phyloP scores from a whole-genome alignment of 768 basidiomycete genomes.

The Grammothele lineata region DNA sequence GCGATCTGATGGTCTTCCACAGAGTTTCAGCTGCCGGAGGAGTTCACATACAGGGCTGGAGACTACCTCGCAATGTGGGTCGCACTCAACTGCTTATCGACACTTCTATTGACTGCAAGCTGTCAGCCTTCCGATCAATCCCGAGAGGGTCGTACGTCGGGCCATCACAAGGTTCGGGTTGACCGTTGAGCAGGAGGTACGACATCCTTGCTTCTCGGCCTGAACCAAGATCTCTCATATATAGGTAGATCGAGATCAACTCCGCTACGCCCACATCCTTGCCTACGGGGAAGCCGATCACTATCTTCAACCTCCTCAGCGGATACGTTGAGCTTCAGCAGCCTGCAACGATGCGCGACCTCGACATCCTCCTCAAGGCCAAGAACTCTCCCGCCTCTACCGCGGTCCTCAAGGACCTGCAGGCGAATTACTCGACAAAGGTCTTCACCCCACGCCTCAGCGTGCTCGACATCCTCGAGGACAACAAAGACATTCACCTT shows the following conservation, averaged over 20 bases:
- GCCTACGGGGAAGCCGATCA: constrained; percentile 35
- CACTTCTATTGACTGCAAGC: not conserved
- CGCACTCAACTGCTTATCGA: too few species aligned
- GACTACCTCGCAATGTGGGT: constrained; percentile 45
- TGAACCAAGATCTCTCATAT: too few species aligned
- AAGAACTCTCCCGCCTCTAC: constrained; percentile 24
- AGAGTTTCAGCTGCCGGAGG: constrained; percentile 40
- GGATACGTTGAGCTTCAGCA: constrained; percentile 47
- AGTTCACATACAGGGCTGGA: constrained; percentile 35
- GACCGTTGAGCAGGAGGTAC: constrained; percentile 22
- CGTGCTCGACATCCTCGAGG: constrained; percentile 40
- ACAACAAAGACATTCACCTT: constrained; percentile 31
- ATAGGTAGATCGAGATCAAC: constrained; percentile 35
- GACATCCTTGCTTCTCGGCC: too few species aligned
- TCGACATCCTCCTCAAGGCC: constrained; percentile 29
- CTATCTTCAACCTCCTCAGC: constrained; percentile 32
- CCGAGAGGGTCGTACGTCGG: constrained; percentile 32
- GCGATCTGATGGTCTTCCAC: not conserved
- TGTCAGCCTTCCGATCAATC: constrained; percentile 35
- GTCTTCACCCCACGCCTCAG: constrained; percentile 35
- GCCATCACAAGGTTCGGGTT: constrained; percentile 35
- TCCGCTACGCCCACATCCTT: constrained; percentile 35
- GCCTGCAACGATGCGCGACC: constrained; percentile 39
- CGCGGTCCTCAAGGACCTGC: constrained; percentile 25
- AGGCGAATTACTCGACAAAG: constrained; percentile 26